phyloP scores from a whole-genome alignment of 73 alveolate genomes.

The Paramecium sonneborni region DNA sequence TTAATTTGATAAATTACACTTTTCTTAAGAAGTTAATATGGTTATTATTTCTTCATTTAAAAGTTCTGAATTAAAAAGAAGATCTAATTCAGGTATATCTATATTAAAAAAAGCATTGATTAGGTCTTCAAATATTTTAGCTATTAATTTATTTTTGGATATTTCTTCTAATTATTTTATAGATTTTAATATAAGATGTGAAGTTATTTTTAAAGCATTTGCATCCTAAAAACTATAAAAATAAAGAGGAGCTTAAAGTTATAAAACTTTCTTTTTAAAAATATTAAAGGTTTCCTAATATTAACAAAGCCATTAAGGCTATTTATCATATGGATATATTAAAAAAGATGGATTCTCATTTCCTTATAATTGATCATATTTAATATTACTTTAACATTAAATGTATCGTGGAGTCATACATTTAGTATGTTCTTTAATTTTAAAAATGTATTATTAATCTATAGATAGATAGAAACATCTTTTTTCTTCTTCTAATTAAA shows the following conservation, averaged over 20 bases:
- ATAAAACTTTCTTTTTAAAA: not conserved
- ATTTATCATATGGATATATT: not conserved
- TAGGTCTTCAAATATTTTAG: not conserved
- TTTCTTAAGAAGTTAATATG: not conserved
- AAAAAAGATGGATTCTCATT: not conserved
- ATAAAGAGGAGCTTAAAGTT: not conserved
- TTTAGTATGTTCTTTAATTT: not conserved
- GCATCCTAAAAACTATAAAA: not conserved
- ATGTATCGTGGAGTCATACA: not conserved
- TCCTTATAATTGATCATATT: not conserved
- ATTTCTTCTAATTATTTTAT: not conserved
- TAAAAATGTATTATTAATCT: not conserved
- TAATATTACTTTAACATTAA: not conserved
- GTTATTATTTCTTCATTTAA: conserved; percentile 25
- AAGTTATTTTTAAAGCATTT: not conserved
- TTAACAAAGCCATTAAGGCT: not conserved
- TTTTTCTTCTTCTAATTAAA: not conserved
- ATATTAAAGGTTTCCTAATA: not conserved
- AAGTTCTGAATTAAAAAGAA: not conserved
- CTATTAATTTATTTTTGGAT: not conserved
- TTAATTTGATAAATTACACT: not conserved
- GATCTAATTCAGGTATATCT: not conserved
- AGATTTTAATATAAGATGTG: not conserved
- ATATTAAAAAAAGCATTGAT: not conserved
- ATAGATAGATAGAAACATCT: not conserved